These are phyloP conservation scores for Musa troglodytarum DNA, from an alignment of 176 grass and related monocot species.

Conservation along the genomic window DNA sequence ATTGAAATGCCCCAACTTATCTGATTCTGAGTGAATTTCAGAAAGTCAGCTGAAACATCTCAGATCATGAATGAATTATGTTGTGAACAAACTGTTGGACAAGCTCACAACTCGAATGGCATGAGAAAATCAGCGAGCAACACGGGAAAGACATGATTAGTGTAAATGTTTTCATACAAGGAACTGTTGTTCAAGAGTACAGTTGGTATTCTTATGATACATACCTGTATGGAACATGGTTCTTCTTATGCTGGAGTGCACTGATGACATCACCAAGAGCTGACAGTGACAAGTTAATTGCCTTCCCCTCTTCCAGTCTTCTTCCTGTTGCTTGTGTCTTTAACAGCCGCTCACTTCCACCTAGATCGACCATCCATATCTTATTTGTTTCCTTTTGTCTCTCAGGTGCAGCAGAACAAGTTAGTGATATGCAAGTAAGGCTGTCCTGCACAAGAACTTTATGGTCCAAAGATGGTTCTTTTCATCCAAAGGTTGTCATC, in stretches of 20 bases:
- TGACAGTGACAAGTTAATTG: conserved; percentile 96
- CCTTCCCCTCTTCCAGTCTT: conserved; percentile 91
- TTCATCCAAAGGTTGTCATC: neutral
- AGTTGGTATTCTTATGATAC: neutral
- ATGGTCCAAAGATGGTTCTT: conserved; percentile 9
- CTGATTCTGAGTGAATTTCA: no score
- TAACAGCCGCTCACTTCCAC: conserved; percentile 85
- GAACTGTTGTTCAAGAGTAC: no score
- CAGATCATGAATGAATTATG: neutral
- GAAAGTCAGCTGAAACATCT: neutral
- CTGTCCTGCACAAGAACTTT: conserved; percentile 42
- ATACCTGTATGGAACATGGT: conserved; percentile 84
- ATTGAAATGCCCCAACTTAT: neutral
- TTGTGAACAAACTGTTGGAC: neutral
- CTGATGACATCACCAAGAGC: conserved; percentile 94
- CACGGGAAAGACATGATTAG: neutral
- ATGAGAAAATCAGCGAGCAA: neutral
- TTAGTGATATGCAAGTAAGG: conserved; percentile 80
- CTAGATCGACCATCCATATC: conserved; percentile 97
- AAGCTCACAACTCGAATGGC: neutral
- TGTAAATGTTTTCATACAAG: no score
- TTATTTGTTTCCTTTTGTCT: conserved; percentile 76
- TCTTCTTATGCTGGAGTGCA: conserved; percentile 72
- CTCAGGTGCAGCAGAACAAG: conserved; percentile 38
- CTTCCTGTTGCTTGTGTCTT: conserved; percentile 93